Base-by-base conservation (phyloP, 2,329 filamentous ascomycete genomes). In the Neonectria sp. region DNA sequence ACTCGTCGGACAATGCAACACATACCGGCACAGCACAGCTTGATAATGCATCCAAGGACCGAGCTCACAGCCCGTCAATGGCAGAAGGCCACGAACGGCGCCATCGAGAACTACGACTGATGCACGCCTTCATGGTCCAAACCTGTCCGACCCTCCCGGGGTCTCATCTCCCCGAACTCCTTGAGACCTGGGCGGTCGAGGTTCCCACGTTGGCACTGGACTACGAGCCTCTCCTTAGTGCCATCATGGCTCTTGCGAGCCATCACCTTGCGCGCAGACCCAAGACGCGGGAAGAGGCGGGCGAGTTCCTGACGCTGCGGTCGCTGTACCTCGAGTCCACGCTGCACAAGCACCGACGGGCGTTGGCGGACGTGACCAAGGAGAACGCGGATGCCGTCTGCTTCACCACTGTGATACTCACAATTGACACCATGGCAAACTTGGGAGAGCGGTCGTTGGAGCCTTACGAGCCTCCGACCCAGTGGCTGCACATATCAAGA, bases 401-500 rank as follows among this genome's bases (percentile, higher is more conserved):
- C 55, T 72, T 76, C 46, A 72, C 72, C 4, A 71, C 73, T 8
- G 46, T 74, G 4, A 52, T 76, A 3, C 59, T 76, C 5, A 70
- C 72, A 6, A 52, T 74, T 24, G 72, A 76, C 46, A 63, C 73
- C 0, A 70, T 76, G 55, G 68, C 71, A 1, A 63, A 60, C 40
- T 49, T 75, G 43, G 68, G 68, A 5, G 63, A 70, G 4, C 69
- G 71, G 0, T 49, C 58, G n/a, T 48, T 74, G n/a, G 43, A 65
- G 15, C 69, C 69, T 1, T 77, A 76, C 53, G 60, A 71, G 15
- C 69, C 75, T 2, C 75, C 74, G 9, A 60, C 67, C 24, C 71
- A 73, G 33, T 76, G 73, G 74, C 67, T 77, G 3, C 64, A 73
- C 11, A 64, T 75, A n/a, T 72, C 68, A 21, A 70, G 72, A 15